A percentile compares a stretch with the other conserved stretches of the same genome.
Conservation (phyloP, 2,329 filamentous ascomycete genomes). For the Arthrinium phaeospermum region DNA sequence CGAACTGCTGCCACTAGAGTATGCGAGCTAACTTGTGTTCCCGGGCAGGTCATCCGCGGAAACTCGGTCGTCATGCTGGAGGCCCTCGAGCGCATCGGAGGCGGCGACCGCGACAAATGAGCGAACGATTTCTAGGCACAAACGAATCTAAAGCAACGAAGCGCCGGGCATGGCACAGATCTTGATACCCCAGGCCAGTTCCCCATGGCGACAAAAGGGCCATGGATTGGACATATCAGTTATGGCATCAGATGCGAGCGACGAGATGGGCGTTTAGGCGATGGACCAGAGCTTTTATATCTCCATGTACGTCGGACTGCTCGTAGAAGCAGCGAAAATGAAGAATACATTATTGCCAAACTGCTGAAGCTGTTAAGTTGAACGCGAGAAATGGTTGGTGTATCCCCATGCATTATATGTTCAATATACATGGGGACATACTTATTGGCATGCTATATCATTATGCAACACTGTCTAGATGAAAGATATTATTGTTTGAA, state of each 20-base stretch:
- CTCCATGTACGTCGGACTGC: conserved; percentile 9
- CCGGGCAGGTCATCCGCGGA: conserved; percentile 81
- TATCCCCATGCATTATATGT: not conserved
- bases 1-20: not conserved
- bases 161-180: not conserved
- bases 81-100: conserved; percentile 72
- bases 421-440: not conserved
- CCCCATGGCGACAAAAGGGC: not conserved
- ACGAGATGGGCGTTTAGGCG: not conserved
- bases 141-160: not conserved
- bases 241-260: not conserved
- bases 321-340: not conserved
- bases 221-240: not conserved
- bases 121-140: not conserved
- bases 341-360: not conserved
- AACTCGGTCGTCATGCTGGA: conserved; percentile 99
- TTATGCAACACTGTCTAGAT: not conserved
- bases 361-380: not conserved
- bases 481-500: no score
- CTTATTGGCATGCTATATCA: no score
- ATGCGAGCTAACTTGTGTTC: not conserved
- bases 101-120: conserved; percentile 56
- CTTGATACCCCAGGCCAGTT: conserved; percentile 16
- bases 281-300: not conserved
- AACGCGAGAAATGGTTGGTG: not conserved